phyloP scores from a whole-genome alignment of 371 early-diverging fungal species.

The Haplosporangium sp. region DNA sequence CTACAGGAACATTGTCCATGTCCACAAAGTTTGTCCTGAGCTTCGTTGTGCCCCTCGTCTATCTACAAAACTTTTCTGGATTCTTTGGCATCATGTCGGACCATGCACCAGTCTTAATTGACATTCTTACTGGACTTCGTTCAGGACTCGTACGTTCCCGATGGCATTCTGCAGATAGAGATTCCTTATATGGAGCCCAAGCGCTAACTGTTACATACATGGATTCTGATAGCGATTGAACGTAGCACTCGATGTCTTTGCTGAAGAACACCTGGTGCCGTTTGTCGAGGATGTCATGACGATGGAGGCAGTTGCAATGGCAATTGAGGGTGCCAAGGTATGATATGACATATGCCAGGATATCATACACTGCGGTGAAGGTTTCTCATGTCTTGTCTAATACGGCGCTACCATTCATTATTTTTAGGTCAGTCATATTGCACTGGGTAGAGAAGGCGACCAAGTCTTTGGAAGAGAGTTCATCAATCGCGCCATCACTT shows the following conservation, averaged over 20 bases:
- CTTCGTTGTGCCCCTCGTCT: constrained; percentile 65
- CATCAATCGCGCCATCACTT: constrained; percentile 66
- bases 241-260: constrained; percentile 61
- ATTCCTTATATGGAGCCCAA: no score
- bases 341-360: neutral
- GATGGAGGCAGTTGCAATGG: constrained; percentile 68
- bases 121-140: constrained; percentile 56
- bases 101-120: constrained; percentile 63
- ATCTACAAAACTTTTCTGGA: constrained; percentile 64
- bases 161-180: no score
- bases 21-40: constrained; percentile 59
- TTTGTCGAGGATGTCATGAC: constrained; percentile 71
- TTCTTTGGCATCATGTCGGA: constrained; percentile 64
- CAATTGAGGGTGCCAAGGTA: constrained; percentile 67
- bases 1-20: constrained; percentile 49
- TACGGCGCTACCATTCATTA: neutral
- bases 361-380: neutral
- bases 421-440: constrained; percentile 62
- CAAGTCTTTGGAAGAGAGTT: constrained; percentile 67
- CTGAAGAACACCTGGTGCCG: constrained; percentile 58
- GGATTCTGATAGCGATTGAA: constrained; percentile 55
- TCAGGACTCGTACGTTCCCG: constrained; percentile 28
- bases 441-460: constrained; percentile 62
- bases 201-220: neutral
- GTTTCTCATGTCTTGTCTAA: neutral